Base-by-base conservation (phyloP, 352 stramenopile genomes). In the Pythium rhizo-oryzae region DNA sequence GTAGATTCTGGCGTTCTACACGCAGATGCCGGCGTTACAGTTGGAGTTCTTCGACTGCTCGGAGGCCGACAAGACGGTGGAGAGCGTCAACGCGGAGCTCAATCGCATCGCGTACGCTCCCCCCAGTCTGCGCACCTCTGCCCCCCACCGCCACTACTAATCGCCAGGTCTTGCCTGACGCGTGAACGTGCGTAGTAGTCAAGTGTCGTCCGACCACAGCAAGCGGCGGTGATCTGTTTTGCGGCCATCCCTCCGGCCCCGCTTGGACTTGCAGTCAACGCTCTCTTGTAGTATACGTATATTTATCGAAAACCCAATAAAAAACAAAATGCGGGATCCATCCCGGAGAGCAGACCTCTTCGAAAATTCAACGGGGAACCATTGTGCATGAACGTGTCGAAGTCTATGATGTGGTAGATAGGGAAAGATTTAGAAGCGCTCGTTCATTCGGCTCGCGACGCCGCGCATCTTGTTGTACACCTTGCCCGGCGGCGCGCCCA, bases 401-500 rank as follows among this genome's bases (percentile, higher is more conserved):
- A 39, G 58, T 64, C 58, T 64, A 64, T 57, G 28, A 21, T 59
- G 58, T 50, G 62, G n/a, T 63, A 54, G 39, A 55, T 54, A 50
- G 23, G 46, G 25, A 21, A 43, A 21, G 25, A 4, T 58, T 90
- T 94, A 98, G 78, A 97, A 98, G 54, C 94, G 84, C 79, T 98
- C 97, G 78, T 97, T 99, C 96, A 99, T 99, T 77, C 98, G 86
- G 76, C 97, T 99, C 44, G 97, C 96, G 46, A 99, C 98, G 79
- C 97, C 99, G 63, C 97, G 92, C 97, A 99, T 99, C 81, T 99
- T 99, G 82, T 99, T 99, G 86, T 99, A 99, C 63, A 99, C 98
- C 81, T 99, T 99, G 68, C 98, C 98, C 23, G 98, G 98, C 39
- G 98, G 98, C 23, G 98, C 97, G 59, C 98, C 98, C 75, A 99